These are phyloP conservation scores for Colletotrichum phormii DNA, from an alignment of 2,329 filamentous ascomycete genomes.

Conservation along the genomic window DNA sequence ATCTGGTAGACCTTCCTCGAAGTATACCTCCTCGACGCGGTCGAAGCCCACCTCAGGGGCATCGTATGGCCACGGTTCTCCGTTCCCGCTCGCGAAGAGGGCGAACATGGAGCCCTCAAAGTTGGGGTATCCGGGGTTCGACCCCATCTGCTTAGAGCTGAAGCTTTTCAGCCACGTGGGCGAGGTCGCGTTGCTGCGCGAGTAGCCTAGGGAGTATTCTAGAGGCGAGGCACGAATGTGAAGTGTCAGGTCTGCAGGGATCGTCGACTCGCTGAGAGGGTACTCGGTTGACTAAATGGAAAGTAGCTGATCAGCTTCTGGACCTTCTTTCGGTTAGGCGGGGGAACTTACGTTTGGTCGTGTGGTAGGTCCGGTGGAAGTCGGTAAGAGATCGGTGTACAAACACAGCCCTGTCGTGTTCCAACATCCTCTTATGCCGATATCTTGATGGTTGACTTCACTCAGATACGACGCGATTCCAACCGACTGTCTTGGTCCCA, in stretches of 20 bases:
- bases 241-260: slow-evolving; percentile 32
- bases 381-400: slow-evolving; percentile 20
- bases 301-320: background rate
- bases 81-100: slow-evolving; percentile 40
- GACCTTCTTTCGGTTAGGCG: background rate
- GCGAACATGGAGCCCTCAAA: slow-evolving; percentile 42
- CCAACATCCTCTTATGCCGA: slow-evolving; percentile 42
- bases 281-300: slow-evolving; percentile 26
- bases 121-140: slow-evolving; percentile 32
- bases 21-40: slow-evolving; percentile 39
- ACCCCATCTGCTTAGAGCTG: slow-evolving; percentile 23
- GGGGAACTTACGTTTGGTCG: slow-evolving; percentile 19
- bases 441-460: slow-evolving; percentile 43
- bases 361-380: slow-evolving; percentile 17
- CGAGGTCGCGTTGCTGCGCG: slow-evolving; percentile 12
- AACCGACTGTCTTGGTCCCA: slow-evolving; percentile 40
- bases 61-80: slow-evolving; percentile 40
- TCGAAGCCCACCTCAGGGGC: slow-evolving; percentile 39
- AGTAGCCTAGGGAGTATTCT: slow-evolving; percentile 41
- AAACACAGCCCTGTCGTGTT: slow-evolving; percentile 39
- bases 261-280: slow-evolving; percentile 22
- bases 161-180: slow-evolving; percentile 38
- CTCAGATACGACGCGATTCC: slow-evolving; percentile 43
- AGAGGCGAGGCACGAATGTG: slow-evolving; percentile 40
- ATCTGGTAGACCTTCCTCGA: slow-evolving; percentile 35